phyloP scores from a whole-genome alignment of 345 rosid genomes.

The Salix brachista region DNA sequence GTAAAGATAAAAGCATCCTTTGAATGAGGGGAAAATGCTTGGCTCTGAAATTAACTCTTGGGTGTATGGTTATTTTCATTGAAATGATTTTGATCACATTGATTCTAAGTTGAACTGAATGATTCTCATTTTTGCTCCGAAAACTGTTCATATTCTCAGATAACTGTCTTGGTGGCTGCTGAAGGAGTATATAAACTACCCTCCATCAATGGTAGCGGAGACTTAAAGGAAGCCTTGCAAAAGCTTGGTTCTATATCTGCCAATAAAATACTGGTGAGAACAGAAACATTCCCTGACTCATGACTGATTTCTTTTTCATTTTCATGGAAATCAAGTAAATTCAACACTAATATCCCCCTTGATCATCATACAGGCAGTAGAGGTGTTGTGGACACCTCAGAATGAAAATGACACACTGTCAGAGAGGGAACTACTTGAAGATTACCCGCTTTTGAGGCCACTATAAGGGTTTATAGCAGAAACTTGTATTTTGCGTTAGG shows the following conservation, averaged over 20 bases:
- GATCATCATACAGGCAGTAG: slow-evolving; percentile 63
- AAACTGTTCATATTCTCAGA: slow-evolving; percentile 33
- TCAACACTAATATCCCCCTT: slow-evolving; percentile 13
- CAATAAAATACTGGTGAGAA: slow-evolving; percentile 64
- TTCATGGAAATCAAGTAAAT: background rate
- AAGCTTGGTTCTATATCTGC: slow-evolving; percentile 71
- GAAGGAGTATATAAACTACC: slow-evolving; percentile 79
- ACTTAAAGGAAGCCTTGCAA: slow-evolving; percentile 78
- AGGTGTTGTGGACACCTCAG: slow-evolving; percentile 97
- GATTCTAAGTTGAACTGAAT: background rate
- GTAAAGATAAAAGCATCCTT: too few species aligned
- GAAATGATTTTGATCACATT: too few species aligned
- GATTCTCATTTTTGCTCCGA: background rate
- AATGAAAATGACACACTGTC: slow-evolving; percentile 69
- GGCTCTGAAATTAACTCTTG: too few species aligned
- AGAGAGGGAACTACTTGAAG: slow-evolving; percentile 76
- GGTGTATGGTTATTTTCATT: too few species aligned
- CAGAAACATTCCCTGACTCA: background rate
- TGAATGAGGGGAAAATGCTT: too few species aligned
- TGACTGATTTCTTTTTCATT: background rate
- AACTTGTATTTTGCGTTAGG: slow-evolving; percentile 15
- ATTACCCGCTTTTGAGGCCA: slow-evolving; percentile 88
- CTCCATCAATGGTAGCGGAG: slow-evolving; percentile 56
- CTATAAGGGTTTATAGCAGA: slow-evolving; percentile 27
- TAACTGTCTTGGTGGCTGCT: slow-evolving; percentile 89